These are phyloP conservation scores for Trichosporon sp. DNA, from an alignment of 1,284 basidiomycete species.

Conservation along the genomic window DNA sequence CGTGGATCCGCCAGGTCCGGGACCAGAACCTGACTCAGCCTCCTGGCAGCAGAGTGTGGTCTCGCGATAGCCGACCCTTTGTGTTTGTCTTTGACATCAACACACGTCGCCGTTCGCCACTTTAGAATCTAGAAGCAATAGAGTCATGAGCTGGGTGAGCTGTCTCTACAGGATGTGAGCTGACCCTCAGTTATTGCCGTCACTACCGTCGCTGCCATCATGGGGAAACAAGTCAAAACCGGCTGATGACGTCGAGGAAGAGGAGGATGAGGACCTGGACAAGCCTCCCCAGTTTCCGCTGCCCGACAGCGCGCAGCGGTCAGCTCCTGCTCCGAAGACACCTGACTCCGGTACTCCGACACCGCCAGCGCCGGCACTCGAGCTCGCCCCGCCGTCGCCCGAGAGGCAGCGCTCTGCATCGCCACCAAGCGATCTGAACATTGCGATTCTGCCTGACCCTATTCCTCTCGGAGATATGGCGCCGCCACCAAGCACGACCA, in stretches of 20 bases:
- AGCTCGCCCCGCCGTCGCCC: conserved; percentile 55
- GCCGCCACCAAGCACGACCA: conserved; percentile 37
- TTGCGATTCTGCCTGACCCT: conserved; percentile 36
- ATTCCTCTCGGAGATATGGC: conserved; percentile 42
- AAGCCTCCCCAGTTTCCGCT: conserved; percentile 76
- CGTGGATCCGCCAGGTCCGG: background rate
- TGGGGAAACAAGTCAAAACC: background rate
- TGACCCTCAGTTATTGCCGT: background rate
- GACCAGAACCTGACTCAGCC: background rate
- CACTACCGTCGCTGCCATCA: background rate
- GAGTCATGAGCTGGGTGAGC: conserved; percentile 1
- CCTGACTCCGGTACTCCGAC: conserved; percentile 12
- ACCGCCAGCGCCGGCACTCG: conserved; percentile 21
- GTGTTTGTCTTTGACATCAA: background rate
- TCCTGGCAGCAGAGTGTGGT: background rate
- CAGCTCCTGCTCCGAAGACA: conserved; percentile 42
- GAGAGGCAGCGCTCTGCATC: conserved; percentile 56
- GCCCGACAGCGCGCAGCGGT: conserved; percentile 73
- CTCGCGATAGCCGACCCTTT: background rate
- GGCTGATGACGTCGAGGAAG: conserved; percentile 41
- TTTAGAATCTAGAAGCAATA: background rate
- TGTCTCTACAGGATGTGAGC: background rate
- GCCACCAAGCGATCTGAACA: conserved; percentile 38
- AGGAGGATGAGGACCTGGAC: conserved; percentile 62
- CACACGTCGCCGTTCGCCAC: background rate